phyloP scores from a whole-genome alignment of 202 grass and related monocot genomes.

The Eragrostis tef region DNA sequence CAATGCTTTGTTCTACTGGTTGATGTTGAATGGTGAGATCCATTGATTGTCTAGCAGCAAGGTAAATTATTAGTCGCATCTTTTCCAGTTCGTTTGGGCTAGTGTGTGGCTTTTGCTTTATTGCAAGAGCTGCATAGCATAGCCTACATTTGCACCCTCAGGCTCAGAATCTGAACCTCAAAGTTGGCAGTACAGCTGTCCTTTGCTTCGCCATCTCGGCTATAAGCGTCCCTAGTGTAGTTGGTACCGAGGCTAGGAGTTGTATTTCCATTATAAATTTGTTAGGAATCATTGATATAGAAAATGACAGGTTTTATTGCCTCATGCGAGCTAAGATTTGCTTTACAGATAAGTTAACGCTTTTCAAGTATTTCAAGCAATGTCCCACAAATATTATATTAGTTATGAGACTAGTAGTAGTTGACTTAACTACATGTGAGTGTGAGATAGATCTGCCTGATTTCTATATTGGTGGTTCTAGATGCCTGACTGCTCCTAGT shows the following conservation, averaged over 20 bases:
- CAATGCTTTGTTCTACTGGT: slow-evolving; percentile 1
- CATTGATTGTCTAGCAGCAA: neutral
- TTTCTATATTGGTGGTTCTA: neutral
- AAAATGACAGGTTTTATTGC: neutral
- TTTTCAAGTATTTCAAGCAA: neutral
- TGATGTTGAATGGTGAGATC: neutral
- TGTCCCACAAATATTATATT: neutral
- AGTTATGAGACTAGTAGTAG: neutral
- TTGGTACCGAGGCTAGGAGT: neutral
- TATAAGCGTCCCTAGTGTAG: neutral
- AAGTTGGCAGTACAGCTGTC: neutral
- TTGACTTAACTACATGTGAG: neutral
- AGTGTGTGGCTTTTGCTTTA: neutral
- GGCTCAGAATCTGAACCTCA: neutral
- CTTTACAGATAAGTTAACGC: neutral
- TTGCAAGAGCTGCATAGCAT: neutral
- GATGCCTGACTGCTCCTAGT: neutral
- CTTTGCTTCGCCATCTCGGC: neutral
- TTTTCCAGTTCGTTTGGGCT: neutral
- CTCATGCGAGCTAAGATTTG: slow-evolving; percentile 3
- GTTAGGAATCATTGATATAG: neutral
- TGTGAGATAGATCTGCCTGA: slow-evolving; percentile 1
- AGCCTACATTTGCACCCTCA: neutral
- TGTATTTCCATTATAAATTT: neutral
- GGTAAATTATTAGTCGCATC: neutral